Percentiles rank a stretch among this genome's conserved stretches.
Evolutionary conservation across 2,329 filamentous ascomycete genomes (phyloP).

Genomic region (Tricladium varicosporioides): DNA sequence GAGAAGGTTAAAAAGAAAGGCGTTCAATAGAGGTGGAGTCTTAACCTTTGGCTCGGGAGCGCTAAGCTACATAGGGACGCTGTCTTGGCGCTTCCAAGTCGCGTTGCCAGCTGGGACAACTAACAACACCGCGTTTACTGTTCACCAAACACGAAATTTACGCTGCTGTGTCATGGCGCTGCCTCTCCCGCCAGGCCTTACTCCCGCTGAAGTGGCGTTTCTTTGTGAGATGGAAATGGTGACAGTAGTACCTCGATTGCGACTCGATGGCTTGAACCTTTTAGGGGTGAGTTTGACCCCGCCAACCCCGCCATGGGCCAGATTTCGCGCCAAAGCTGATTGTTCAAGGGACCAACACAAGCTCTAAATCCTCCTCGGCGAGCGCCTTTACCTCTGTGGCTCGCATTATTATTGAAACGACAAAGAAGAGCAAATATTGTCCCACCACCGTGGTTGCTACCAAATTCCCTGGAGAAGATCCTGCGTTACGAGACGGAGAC

Average conservation of each 20-base stretch:
- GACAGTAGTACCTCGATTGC: constrained; percentile 86
- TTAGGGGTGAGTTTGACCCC: constrained; percentile 67
- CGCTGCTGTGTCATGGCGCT: constrained; percentile 30
- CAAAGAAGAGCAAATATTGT: constrained; percentile 92
- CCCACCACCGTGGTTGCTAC: constrained; percentile 83
- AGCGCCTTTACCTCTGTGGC: constrained; percentile 82
- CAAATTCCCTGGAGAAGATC: constrained; percentile 71
- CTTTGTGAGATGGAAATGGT: constrained; percentile 97
- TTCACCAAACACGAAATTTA: constrained; percentile 1
- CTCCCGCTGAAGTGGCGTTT: constrained; percentile 87
- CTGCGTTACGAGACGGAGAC: constrained; percentile 77
- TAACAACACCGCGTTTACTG: constrained; percentile 16
- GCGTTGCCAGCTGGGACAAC: constrained; percentile 5
- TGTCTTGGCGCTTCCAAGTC: constrained; percentile 21
- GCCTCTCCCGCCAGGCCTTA: constrained; percentile 51
- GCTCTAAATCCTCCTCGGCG: constrained; percentile 78
- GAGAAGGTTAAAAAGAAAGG: too few relatives aligned
- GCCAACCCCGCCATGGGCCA: constrained; percentile 20
- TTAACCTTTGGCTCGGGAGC: background rate
- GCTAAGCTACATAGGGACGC: background rate
- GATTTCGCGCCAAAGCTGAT: constrained; percentile 3
- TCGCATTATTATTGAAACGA: constrained; percentile 90
- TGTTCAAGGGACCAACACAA: constrained; percentile 69
- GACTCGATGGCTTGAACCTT: constrained; percentile 80
- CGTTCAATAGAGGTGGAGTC: too few relatives aligned